Base-by-base conservation (phyloP, 805 yeast species). In the Monosporozyma unispora region DNA sequence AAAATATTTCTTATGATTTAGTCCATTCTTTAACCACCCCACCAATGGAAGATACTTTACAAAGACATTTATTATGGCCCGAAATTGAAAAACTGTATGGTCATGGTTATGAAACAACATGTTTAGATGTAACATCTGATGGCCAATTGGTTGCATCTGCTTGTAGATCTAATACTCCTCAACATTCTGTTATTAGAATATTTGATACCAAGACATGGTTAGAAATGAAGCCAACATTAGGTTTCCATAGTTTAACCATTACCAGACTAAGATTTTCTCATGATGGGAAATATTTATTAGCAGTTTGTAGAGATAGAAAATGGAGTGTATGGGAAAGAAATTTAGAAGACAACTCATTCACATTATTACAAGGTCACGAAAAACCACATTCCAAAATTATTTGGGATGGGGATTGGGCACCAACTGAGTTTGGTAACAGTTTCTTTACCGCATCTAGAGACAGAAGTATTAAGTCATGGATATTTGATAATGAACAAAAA, bases 81-180 rank as follows among this genome's bases (percentile, higher is more conserved):
- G 99, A 93, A 62, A 71, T 84, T 49, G 99, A 93, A 59, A 93
- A 93, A 64, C 68, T 93, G 42, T 93, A 93, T 61, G 99, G 99
- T 0, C 99, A 93, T 65, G 99, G 99, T 8, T 95, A 88, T 67
- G 99, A 95, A 64, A 80, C 90, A 37, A 80, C 88, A 0, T 77
- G 91, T 43, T 75, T 89, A 38, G 95, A 86, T 48, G 76, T 81
- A 1, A 79, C 88, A 8, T 80, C 82, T 4, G 81, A 77, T 57
- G 76, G 79, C 12, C 63, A 69, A 35, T 63, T 84, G 23, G 74
- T 93, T 42, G 96, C 96, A 2, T 81, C 95, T 8, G 86, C 97
- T n/a, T 91, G 97, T 71, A 78, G 83, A 52, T 89, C 98, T 3
- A 91, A 91, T 64, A 78, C 81, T 7, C 77, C 79, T 16, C 80